A percentile compares a stretch with the other conserved stretches of the same genome.
phyloP scores from a whole-genome alignment of 257 asterid species.

The Catharanthus roseus region DNA sequence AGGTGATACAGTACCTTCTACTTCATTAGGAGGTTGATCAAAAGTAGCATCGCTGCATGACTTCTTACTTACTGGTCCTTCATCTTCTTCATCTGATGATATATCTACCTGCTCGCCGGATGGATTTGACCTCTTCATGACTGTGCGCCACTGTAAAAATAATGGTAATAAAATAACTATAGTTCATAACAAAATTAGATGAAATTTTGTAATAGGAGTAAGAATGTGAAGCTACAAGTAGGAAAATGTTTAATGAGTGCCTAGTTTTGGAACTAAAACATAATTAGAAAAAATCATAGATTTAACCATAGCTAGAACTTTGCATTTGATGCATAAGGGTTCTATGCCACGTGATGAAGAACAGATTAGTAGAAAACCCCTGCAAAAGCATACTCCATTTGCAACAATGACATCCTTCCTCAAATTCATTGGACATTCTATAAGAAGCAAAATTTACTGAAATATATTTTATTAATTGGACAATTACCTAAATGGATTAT shows the following conservation, averaged over 20 bases:
- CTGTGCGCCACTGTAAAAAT: neutral
- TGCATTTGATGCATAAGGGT: neutral
- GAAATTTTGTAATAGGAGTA: neutral
- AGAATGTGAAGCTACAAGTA: neutral
- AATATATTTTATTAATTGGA: neutral
- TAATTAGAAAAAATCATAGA: neutral
- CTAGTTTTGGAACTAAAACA: neutral
- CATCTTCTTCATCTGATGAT: conserved; percentile 46
- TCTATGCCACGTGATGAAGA: neutral
- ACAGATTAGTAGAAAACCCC: neutral
- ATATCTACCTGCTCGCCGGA: conserved; percentile 46
- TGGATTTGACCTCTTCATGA: conserved; percentile 33
- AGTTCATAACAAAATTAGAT: neutral
- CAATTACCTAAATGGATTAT: neutral
- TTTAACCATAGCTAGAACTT: neutral
- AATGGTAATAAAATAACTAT: neutral
- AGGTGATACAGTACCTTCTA: conserved; percentile 40
- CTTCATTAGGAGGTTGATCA: conserved; percentile 27
- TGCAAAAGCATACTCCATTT: neutral
- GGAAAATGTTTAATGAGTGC: neutral
- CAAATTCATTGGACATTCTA: neutral
- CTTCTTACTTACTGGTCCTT: conserved; percentile 17
- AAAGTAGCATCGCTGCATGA: neutral
- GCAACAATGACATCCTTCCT: neutral
- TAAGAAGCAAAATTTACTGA: neutral